These are phyloP conservation scores for Penicillium coffeae DNA, from an alignment of 495 filamentous ascomycete genomes.

Conservation along the genomic window DNA sequence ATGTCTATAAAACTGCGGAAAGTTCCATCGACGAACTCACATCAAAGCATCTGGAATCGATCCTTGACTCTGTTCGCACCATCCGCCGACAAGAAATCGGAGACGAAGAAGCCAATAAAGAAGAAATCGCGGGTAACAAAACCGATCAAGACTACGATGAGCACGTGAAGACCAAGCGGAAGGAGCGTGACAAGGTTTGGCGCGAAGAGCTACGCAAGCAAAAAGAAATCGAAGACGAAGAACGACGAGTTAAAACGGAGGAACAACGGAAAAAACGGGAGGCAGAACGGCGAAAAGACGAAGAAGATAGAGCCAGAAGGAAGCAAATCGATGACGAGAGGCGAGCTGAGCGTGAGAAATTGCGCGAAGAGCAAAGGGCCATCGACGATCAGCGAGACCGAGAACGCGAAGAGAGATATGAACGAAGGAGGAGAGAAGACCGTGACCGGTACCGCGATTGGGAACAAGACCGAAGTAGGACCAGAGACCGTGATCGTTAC, in stretches of 20 bases:
- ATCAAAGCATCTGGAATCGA: constrained; percentile 56
- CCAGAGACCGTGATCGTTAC: constrained; percentile 34
- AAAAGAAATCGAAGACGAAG: constrained; percentile 62
- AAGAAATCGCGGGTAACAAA: constrained; percentile 66
- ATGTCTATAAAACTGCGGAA: constrained; percentile 73
- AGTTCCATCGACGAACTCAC: constrained; percentile 64
- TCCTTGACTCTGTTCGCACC: constrained; percentile 64
- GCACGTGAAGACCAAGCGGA: constrained; percentile 62
- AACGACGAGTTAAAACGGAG: constrained; percentile 58
- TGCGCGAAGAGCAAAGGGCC: constrained; percentile 47
- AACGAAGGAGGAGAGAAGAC: constrained; percentile 44
- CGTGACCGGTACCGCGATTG: constrained; percentile 42
- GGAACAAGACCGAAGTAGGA: constrained; percentile 36
- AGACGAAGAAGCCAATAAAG: constrained; percentile 62
- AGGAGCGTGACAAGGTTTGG: constrained; percentile 60
- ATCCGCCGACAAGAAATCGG: constrained; percentile 72
- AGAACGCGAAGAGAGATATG: constrained; percentile 47
- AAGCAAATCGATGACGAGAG: constrained; percentile 51
- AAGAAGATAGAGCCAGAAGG: constrained; percentile 51
- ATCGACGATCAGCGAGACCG: constrained; percentile 43
- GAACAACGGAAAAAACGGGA: constrained; percentile 63
- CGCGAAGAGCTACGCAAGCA: constrained; percentile 62
- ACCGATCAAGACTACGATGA: constrained; percentile 78
- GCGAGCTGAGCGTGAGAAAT: constrained; percentile 53
- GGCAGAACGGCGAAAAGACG: constrained; percentile 55